These are phyloP conservation scores for Fonsecaea multimorphosa DNA, from an alignment of 2,329 filamentous ascomycete species.

Conservation along the genomic window DNA sequence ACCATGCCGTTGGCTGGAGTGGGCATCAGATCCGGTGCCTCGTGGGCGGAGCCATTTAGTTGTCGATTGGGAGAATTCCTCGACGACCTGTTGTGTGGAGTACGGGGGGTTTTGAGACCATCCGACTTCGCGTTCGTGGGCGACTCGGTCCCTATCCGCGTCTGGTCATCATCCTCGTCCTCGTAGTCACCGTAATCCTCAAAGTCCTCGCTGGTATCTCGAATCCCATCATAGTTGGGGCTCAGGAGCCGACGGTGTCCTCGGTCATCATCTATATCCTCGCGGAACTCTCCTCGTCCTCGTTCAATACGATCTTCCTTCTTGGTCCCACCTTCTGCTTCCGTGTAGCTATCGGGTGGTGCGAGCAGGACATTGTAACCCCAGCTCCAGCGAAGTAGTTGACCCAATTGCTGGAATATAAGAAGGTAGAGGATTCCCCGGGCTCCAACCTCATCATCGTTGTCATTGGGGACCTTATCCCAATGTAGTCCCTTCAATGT, in stretches of 20 bases:
- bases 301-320: constrained; percentile 46
- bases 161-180: constrained; percentile 37
- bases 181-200: constrained; percentile 20
- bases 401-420: constrained; percentile 96
- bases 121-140: constrained; percentile 37
- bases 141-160: constrained; percentile 37
- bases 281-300: constrained; percentile 50
- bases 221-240: constrained; percentile 30
- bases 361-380: constrained; percentile 94
- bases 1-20: constrained; percentile 59
- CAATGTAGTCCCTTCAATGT: constrained; percentile 92
- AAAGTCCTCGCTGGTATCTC: constrained; percentile 32
- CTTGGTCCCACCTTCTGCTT: constrained; percentile 49
- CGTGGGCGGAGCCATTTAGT: constrained; percentile 18
- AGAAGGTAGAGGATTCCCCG: constrained; percentile 93
- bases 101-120: constrained; percentile 38
- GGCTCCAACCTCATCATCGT: constrained; percentile 91
- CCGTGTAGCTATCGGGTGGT: constrained; percentile 67
- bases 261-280: constrained; percentile 47
- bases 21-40: constrained; percentile 42
- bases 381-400: constrained; percentile 97
- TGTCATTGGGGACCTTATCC: constrained; percentile 88
- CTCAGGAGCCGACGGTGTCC: constrained; percentile 34
- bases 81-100: constrained; percentile 35
- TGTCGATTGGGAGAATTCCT: constrained; percentile 30